Base-by-base conservation (phyloP, 1,284 basidiomycete genomes). In the Trichosporon sp. region DNA sequence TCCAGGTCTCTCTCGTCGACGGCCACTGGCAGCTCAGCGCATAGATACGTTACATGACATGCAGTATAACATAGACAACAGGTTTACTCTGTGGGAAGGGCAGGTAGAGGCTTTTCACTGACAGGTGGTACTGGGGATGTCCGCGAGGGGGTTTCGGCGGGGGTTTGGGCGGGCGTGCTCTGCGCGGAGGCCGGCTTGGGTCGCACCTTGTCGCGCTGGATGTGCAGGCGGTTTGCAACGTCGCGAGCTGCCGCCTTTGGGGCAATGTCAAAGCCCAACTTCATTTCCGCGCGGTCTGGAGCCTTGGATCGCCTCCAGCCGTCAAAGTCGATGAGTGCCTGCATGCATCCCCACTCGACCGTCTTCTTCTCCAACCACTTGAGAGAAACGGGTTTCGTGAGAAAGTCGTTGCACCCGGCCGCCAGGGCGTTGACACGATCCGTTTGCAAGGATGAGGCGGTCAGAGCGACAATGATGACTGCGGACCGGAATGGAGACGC, bases 311-410 rank as follows among this genome's bases (percentile, higher is more conserved):
- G 70, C 63, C 80, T 73, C 84, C 84, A 85, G 10, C 84, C 84
- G 38, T 85, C 84, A 70, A 85, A 85, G 70, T 85, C 84, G 74
- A 85, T 84, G 66, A 85, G 73, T 0, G 84, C 83, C 80, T 83
- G 84, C 83, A 85, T 85, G 70, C 83, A 86, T 3, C 87, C 96
- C 97, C 97, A 99, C 83, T 99, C 97, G 74, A 97, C 92, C 78
- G 99, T 96, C 87, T 99, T 99, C 86, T 91, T 93, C 83, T 98
- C 95, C 68, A 99, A 86, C 97, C 97, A 99, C 66, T 92, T 88
- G 21, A 97, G 86, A 10, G 92, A 94, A 37, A 99, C 96, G 0
- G 97, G 97, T 80, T 99, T 99, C 65, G 96, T 99, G 70, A 99
- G 85, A 85, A 98, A 99, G 83, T 99, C 97, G 79, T 99, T 99